Percentiles rank a stretch among this genome's conserved stretches.
Conservation (phyloP, 306 rosid genomes). For the Prosopis cineraria region DNA sequence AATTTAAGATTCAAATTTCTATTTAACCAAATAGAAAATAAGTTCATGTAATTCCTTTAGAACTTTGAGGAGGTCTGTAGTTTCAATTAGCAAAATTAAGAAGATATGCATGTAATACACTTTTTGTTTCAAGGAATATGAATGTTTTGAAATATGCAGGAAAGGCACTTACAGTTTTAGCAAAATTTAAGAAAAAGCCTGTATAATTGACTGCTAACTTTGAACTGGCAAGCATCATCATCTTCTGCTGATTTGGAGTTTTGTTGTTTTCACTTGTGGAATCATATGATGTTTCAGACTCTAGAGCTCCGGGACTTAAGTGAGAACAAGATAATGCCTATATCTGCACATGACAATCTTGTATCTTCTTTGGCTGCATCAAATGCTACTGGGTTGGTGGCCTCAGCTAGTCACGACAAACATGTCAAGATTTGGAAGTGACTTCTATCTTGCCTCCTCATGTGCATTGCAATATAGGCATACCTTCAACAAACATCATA, state of each 20-base stretch:
- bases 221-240: background rate
- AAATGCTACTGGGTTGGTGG: conserved; percentile 37
- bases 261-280: conserved; percentile 21
- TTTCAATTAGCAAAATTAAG: background rate
- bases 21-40: background rate
- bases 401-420: conserved; percentile 54
- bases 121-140: background rate
- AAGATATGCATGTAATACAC: background rate
- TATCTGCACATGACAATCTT: conserved; percentile 61
- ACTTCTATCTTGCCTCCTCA: background rate
- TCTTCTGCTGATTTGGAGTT: conserved; percentile 11
- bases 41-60: background rate
- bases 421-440: conserved; percentile 80
- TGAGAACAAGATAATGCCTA: conserved; percentile 51
- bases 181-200: background rate
- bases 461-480: background rate
- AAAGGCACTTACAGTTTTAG: background rate
- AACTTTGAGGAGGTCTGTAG: background rate
- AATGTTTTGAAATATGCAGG: background rate
- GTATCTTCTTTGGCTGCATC: conserved; percentile 73
- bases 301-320: conserved; percentile 71
- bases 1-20: too few species aligned
- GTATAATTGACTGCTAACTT: background rate
- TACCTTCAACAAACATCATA: conserved; percentile 13
- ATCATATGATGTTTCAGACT: conserved; percentile 45